Evolutionary conservation across 495 filamentous ascomycete genomes (phyloP).

Genomic region (Lineolata rhizophorae): DNA sequence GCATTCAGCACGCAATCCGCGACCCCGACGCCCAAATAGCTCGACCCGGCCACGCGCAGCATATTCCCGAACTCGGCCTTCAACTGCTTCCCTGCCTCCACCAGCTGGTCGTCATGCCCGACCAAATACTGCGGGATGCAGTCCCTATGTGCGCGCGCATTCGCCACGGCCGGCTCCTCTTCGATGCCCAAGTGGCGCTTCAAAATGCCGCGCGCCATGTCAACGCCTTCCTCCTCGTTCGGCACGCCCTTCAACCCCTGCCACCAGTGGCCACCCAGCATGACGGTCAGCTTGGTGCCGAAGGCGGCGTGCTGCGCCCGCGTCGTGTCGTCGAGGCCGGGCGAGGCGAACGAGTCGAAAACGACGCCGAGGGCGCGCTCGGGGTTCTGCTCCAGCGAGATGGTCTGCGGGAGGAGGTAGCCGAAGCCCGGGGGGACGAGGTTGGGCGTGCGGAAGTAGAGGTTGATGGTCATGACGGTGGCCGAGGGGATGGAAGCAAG

Average conservation of each 20-base stretch:
- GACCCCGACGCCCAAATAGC: constrained; percentile 42
- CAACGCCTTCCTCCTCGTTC: constrained; percentile 34
- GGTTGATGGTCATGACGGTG: constrained; percentile 77
- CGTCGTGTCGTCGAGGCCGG: constrained; percentile 6
- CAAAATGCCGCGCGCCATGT: constrained; percentile 46
- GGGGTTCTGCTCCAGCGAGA: constrained; percentile 52
- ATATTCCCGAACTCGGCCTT: constrained; percentile 32
- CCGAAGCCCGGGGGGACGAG: constrained; percentile 58
- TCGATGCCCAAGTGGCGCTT: constrained; percentile 51
- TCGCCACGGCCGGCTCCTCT: constrained; percentile 29
- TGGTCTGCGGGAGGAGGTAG: constrained; percentile 60
- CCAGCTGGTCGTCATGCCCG: constrained; percentile 47
- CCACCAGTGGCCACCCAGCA: constrained; percentile 94
- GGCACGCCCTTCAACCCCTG: constrained; percentile 37
- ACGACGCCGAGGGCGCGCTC: constrained; percentile 75
- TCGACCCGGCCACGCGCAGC: constrained; percentile 58
- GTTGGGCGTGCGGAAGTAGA: constrained; percentile 49
- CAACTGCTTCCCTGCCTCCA: constrained; percentile 30
- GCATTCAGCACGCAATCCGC: constrained; percentile 54
- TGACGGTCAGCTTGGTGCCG: constrained; percentile 81
- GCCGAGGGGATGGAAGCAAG: constrained; percentile 37
- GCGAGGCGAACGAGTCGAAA: constrained; percentile 55
- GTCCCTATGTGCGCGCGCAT: constrained; percentile 41
- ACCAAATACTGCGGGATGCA: constrained; percentile 83
- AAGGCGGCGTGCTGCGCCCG: constrained; percentile 27